Conservation (phyloP, 148 eudicot species). For the Spergularia marina region DNA sequence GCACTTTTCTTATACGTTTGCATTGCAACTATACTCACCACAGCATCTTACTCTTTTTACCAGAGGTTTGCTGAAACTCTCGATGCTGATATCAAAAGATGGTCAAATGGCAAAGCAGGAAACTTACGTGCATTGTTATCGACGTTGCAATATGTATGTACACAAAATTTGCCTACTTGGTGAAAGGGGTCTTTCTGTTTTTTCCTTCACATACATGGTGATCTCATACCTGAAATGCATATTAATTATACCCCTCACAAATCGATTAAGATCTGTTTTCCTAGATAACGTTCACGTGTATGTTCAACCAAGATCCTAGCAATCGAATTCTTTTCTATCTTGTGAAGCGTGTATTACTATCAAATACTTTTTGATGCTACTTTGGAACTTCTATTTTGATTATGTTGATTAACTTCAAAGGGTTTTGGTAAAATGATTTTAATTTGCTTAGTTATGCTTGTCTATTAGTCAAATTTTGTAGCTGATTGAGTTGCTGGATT, state of each 20-base stretch:
- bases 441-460: not conserved
- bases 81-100: constrained; percentile 92
- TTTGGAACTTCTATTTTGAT: not conserved
- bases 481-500: not conserved
- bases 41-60: constrained; percentile 12
- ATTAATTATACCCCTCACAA: too few relatives aligned
- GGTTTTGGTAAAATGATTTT: too few relatives aligned
- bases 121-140: constrained; percentile 95
- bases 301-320: too few relatives aligned
- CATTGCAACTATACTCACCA: constrained; percentile 1
- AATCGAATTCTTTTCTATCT: not conserved
- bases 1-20: constrained; percentile 5
- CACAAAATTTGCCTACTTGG: not conserved
- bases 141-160: constrained; percentile 90
- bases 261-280: too few relatives aligned
- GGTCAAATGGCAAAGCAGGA: constrained; percentile 97
- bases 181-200: not conserved
- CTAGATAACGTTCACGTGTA: too few relatives aligned
- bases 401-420: too few relatives aligned
- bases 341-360: not conserved
- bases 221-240: too few relatives aligned
- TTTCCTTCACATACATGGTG: too few relatives aligned
- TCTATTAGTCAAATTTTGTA: not conserved
- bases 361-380: not conserved
- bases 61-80: constrained; percentile 92